These are phyloP conservation scores for Starmera amethionina DNA, from an alignment of 805 yeast species.

Conservation along the genomic window DNA sequence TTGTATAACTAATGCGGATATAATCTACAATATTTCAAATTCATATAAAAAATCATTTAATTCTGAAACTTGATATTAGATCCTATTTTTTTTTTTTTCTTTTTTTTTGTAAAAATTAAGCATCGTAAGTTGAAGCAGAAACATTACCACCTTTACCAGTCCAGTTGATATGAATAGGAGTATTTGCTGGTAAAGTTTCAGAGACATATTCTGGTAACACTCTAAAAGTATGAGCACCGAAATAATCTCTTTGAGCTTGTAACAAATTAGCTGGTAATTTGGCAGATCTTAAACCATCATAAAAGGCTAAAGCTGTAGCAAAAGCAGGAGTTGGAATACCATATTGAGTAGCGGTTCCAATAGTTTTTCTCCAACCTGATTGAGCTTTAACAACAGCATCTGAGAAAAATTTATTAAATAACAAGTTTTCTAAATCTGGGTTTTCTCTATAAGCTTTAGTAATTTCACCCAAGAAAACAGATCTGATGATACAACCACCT, in stretches of 20 bases:
- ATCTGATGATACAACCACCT: conserved; percentile 99
- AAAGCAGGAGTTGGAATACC: conserved; percentile 99
- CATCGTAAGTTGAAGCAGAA: conserved; percentile 90
- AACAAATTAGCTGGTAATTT: conserved; percentile 94
- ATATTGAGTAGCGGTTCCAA: conserved; percentile 64
- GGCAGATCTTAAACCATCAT: conserved; percentile 97
- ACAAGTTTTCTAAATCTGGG: conserved; percentile 90
- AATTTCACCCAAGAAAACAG: conserved; percentile 95
- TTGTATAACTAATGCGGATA: too few species aligned
- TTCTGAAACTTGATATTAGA: too few species aligned
- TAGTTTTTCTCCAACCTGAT: conserved; percentile 87
- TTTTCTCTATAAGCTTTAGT: conserved; percentile 91
- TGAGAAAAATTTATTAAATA: conserved; percentile 92
- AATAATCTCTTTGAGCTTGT: conserved; percentile 99
- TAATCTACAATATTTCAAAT: too few species aligned
- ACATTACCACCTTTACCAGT: conserved; percentile 98
- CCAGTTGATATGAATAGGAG: conserved; percentile 96
- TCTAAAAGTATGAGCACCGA: conserved; percentile 98
- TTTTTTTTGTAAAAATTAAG: conserved; percentile 33
- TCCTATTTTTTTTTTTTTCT: too few species aligned
- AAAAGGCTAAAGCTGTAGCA: conserved; percentile 93
- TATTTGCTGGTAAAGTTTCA: conserved; percentile 65
- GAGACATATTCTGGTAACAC: conserved; percentile 82
- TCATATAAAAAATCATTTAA: too few species aligned
- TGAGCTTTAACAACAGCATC: conserved; percentile 90